phyloP scores from a whole-genome alignment of 108 stramenopile species.

The Fistulifera pelliculosa region DNA sequence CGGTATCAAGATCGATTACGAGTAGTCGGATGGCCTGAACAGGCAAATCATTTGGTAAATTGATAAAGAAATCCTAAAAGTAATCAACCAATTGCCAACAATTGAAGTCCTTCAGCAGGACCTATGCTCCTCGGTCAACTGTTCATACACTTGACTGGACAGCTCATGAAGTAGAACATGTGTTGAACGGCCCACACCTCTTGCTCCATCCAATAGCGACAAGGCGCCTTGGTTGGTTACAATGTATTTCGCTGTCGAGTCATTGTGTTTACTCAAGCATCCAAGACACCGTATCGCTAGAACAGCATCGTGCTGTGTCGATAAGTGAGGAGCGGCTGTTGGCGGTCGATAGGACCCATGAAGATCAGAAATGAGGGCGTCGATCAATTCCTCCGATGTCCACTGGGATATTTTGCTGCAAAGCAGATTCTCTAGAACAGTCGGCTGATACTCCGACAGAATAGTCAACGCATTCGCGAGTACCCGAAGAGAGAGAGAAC shows the following conservation, averaged over 20 bases:
- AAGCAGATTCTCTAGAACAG: conserved; percentile 1
- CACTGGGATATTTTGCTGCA: not conserved
- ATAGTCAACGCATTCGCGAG: conserved; percentile 30
- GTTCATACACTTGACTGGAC: conserved; percentile 18
- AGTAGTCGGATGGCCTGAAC: too few relatives aligned
- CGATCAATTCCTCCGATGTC: conserved; percentile 9
- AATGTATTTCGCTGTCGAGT: not conserved
- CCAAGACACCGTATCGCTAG: conserved; percentile 31
- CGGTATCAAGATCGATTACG: too few relatives aligned
- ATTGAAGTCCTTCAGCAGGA: not conserved
- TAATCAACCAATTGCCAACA: too few relatives aligned
- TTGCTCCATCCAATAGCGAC: conserved; percentile 23
- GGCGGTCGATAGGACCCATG: conserved; percentile 32
- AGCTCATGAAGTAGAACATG: conserved; percentile 22
- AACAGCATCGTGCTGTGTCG: conserved; percentile 36
- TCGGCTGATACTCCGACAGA: conserved; percentile 11
- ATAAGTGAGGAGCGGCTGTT: not conserved
- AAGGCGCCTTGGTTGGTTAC: conserved; percentile 13
- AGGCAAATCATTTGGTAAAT: too few relatives aligned
- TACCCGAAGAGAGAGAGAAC: conserved; percentile 25
- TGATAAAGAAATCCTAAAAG: too few relatives aligned
- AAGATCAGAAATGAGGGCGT: conserved; percentile 24
- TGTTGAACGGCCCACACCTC: conserved; percentile 17
- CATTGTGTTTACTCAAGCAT: conserved; percentile 13
- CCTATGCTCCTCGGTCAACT: conserved; percentile 22